phyloP scores from a whole-genome alignment of 2,329 filamentous ascomycete species.

The Fusarium sambucinum region DNA sequence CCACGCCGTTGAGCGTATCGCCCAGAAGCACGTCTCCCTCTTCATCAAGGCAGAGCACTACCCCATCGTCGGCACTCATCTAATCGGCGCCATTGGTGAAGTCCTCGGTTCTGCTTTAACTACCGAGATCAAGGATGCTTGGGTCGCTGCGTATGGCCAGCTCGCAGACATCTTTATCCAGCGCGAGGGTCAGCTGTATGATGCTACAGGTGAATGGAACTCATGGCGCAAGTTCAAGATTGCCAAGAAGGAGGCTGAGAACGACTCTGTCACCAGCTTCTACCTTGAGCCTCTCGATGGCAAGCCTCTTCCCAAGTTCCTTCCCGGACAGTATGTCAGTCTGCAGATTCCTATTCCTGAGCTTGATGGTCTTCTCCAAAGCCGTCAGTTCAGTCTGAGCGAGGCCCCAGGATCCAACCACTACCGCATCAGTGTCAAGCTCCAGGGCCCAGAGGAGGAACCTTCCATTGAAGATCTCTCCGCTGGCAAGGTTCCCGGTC shows the following conservation, averaged over 20 bases:
- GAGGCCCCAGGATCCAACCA: constrained; percentile 67
- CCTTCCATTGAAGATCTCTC: constrained; percentile 51
- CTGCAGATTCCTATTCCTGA: constrained; percentile 71
- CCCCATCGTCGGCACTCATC: constrained; percentile 74
- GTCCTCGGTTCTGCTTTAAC: constrained; percentile 77
- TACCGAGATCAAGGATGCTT: constrained; percentile 74
- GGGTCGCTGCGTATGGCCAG: constrained; percentile 77
- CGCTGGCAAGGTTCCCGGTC: constrained; percentile 56
- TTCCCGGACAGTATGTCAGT: constrained; percentile 80
- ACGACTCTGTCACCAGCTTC: constrained; percentile 72
- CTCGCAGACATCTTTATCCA: constrained; percentile 78
- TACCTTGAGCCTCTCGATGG: constrained; percentile 74
- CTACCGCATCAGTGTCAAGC: constrained; percentile 82
- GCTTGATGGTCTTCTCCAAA: constrained; percentile 71
- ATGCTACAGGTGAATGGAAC: constrained; percentile 58
- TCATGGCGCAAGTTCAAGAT: constrained; percentile 68
- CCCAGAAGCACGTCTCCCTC: constrained; percentile 81
- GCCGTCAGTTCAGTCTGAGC: constrained; percentile 80
- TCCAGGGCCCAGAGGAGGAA: constrained; percentile 60
- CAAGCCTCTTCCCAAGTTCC: constrained; percentile 67
- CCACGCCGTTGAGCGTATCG: constrained; percentile 74
- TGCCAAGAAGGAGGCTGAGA: constrained; percentile 70
- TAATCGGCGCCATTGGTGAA: constrained; percentile 74
- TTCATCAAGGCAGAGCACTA: constrained; percentile 78
- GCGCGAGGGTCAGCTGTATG: constrained; percentile 72